Conservation (phyloP, 2,329 filamentous ascomycete species). For the Claviceps fusiformis region DNA sequence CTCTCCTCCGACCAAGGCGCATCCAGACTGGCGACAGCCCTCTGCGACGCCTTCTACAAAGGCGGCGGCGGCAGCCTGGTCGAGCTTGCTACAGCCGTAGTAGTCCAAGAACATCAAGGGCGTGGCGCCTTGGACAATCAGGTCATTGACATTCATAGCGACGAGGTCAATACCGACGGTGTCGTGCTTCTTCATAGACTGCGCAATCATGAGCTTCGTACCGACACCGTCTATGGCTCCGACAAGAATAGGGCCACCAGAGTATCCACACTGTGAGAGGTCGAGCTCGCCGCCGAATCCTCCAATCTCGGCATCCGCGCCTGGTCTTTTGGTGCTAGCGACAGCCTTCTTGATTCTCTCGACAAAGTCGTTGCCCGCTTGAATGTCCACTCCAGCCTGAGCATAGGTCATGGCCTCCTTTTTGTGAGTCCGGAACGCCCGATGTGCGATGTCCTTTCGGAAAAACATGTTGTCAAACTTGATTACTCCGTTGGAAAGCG, state of each 20-base stretch:
- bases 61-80: slow-evolving; percentile 61
- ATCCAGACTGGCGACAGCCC: slow-evolving; percentile 73
- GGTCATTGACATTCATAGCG: slow-evolving; percentile 97
- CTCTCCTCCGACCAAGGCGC: slow-evolving; percentile 90
- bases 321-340: slow-evolving; percentile 68
- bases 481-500: slow-evolving; percentile 53
- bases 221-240: slow-evolving; percentile 92
- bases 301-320: slow-evolving; percentile 85
- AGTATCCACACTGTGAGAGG: slow-evolving; percentile 59
- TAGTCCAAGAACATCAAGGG: slow-evolving; percentile 96
- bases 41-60: slow-evolving; percentile 85
- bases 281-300: slow-evolving; percentile 66
- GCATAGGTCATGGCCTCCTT: slow-evolving; percentile 69
- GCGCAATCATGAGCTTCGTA: slow-evolving; percentile 93
- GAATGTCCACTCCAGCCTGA: slow-evolving; percentile 83
- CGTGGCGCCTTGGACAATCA: slow-evolving; percentile 89
- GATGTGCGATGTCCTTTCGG: slow-evolving; percentile 82
- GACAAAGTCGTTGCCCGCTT: slow-evolving; percentile 86
- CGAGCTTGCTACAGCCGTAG: slow-evolving; percentile 83
- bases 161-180: slow-evolving; percentile 95
- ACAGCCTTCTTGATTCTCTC: slow-evolving; percentile 84
- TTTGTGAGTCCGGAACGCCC: slow-evolving; percentile 41
- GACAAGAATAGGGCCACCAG: slow-evolving; percentile 67
- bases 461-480: slow-evolving; percentile 83
- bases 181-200: slow-evolving; percentile 77